Conservation (phyloP, 331 rosid genomes). For the Malus hybrid region DNA sequence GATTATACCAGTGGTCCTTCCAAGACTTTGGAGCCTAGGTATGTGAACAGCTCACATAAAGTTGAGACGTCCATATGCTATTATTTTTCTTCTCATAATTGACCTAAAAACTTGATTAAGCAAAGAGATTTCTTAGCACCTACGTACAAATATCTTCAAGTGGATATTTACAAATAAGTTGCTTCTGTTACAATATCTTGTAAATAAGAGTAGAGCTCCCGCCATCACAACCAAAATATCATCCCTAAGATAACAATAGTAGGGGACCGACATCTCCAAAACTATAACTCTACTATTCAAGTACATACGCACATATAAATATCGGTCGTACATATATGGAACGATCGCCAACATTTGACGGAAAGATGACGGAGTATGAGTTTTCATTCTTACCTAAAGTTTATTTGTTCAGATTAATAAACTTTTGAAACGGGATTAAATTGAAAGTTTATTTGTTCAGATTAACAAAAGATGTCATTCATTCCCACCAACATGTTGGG, state of each 20-base stretch:
- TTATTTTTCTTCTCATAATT: constrained; percentile 11
- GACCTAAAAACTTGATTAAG: constrained; percentile 10
- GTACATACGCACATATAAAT: neutral
- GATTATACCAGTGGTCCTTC: constrained; percentile 17
- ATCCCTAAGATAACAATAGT: neutral
- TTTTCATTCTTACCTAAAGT: neutral
- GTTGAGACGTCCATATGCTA: constrained; percentile 18
- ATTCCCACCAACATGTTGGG: constrained; percentile 32
- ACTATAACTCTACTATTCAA: no score
- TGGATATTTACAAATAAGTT: constrained; percentile 1
- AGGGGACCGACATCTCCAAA: neutral
- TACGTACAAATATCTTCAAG: constrained; percentile 18
- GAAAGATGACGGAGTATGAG: neutral
- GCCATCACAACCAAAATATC: neutral
- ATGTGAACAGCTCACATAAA: constrained; percentile 35
- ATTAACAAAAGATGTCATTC: constrained; percentile 20
- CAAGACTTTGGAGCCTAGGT: constrained; percentile 24
- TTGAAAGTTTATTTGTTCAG: neutral
- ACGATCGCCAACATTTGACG: neutral
- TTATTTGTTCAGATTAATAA: no score
- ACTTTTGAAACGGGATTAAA: neutral
- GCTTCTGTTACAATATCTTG: constrained; percentile 5
- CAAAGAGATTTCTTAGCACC: constrained; percentile 16
- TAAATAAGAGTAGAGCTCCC: neutral
- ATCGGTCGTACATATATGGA: neutral